Evolutionary conservation across 768 basidiomycete genomes (phyloP), one percentile per base, ranked within the genome.

Genomic region (Dioszegia crocea): DNA sequence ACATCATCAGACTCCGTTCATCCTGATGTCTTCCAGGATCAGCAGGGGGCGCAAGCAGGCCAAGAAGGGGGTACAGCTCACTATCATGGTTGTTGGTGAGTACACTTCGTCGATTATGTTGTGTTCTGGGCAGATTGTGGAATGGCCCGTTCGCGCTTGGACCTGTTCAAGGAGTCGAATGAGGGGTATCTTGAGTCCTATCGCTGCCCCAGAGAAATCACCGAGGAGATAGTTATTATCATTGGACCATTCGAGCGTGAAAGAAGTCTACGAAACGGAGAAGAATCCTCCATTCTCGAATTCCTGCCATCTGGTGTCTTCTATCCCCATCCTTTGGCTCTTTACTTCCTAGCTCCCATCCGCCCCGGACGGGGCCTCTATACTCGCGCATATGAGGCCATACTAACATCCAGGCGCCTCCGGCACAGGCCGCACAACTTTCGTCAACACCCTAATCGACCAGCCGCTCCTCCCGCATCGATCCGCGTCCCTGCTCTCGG

Each of bases 371-470:
- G 24, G 38, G 17, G 3, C 38, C 4, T 12, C 30, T 39, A 57
- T 62, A 64, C 44, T 63, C 19, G 29, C 27, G 24, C 21, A 24
- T 21, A n/a, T 27, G 9, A 9, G 2, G 14, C 16, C 31, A 11
- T 3, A 19, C 44, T 44, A 45, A 44, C 31, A 2, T 31, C 21
- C 68, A 97, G 94, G 94, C 81, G 89, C 92, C 59, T 96, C 92
- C 79, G 94, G 94, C 44, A 94, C 92, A 52, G 92, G 92, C 62
- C 88, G 92, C 57, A 98, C 94, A 58, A 99, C 94, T 57, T 98
- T 99, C 72, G 91, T 99, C 76, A 99, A 99, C 82, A 99, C 96
- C 49, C 89, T 99, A 59, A 94, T 92, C 82, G 94, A 99, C 81
- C 87, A 88, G 33, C 89, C 92, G 68, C 91, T 97, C 21, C 81